These are phyloP conservation scores for Fusarium liriodendri DNA, from an alignment of 2,329 filamentous ascomycete species.

Conservation along the genomic window DNA sequence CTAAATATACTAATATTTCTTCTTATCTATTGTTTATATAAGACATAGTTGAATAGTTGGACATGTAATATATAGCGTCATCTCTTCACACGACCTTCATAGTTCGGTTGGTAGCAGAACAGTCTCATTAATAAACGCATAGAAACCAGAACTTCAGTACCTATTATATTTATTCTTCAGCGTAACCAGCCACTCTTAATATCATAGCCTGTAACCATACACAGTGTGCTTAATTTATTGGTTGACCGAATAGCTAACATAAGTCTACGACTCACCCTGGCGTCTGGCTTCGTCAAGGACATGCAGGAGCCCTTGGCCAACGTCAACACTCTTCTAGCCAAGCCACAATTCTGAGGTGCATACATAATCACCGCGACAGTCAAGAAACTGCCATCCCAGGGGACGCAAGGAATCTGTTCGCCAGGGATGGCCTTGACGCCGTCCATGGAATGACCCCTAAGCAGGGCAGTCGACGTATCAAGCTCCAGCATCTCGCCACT, in stretches of 20 bases:
- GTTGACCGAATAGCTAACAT: too few species aligned
- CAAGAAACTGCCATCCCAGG: slow-evolving; percentile 56
- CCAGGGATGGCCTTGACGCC: slow-evolving; percentile 54
- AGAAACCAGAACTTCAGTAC: not conserved
- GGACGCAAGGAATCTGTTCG: too few species aligned
- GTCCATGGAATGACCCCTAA: slow-evolving; percentile 64
- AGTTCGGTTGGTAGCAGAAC: too few species aligned
- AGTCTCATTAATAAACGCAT: too few species aligned
- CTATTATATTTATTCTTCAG: not conserved
- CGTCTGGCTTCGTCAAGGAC: not conserved
- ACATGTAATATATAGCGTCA: not conserved
- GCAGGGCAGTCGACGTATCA: slow-evolving; percentile 58
- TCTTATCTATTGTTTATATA: not conserved
- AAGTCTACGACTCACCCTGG: not conserved
- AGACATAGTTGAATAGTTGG: not conserved
- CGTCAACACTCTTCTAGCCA: not conserved
- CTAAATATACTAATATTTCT: not conserved
- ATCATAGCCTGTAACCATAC: fast-evolving
- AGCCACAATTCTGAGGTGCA: slow-evolving; percentile 35
- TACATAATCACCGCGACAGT: slow-evolving; percentile 51
- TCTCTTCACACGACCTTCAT: too few species aligned
- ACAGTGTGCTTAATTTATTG: not conserved
- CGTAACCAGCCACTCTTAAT: not conserved
- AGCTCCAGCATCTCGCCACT: slow-evolving; percentile 39
- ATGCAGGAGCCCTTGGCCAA: not conserved